A percentile compares a stretch with the other conserved stretches of the same genome.
Evolutionary conservation across 2,329 filamentous ascomycete species (phyloP).

Genomic region (Fusarium sulawesiense): DNA sequence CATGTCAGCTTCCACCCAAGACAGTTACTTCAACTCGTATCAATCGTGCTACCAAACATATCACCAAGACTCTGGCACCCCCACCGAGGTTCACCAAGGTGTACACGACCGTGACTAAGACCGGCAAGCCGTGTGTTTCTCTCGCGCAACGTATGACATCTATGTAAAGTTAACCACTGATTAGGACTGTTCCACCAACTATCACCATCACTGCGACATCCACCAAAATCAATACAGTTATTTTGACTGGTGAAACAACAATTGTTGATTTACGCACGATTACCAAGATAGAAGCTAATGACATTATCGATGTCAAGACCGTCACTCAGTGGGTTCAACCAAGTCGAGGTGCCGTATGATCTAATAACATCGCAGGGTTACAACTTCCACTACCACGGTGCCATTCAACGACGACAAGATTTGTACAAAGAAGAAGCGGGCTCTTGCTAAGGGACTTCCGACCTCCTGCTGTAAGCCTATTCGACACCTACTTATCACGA

Average conservation of each 20-base stretch:
- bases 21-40: neutral
- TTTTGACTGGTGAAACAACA: neutral
- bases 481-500: neutral
- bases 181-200: neutral
- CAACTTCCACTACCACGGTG: neutral
- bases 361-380: neutral
- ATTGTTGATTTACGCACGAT: neutral
- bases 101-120: neutral
- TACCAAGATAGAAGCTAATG: neutral
- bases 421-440: neutral
- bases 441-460: neutral
- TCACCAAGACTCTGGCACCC: neutral
- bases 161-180: neutral
- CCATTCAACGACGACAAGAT: neutral
- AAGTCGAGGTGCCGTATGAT: too few species aligned
- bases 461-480: neutral
- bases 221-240: neutral
- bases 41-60: neutral
- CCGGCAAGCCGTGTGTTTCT: neutral
- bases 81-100: neutral
- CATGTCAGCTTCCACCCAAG: neutral
- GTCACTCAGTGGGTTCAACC: neutral
- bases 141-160: neutral
- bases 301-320: neutral
- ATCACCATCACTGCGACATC: neutral